These are phyloP conservation scores for Acacia concinna DNA, from an alignment of 331 rosid species.

Conservation along the genomic window DNA sequence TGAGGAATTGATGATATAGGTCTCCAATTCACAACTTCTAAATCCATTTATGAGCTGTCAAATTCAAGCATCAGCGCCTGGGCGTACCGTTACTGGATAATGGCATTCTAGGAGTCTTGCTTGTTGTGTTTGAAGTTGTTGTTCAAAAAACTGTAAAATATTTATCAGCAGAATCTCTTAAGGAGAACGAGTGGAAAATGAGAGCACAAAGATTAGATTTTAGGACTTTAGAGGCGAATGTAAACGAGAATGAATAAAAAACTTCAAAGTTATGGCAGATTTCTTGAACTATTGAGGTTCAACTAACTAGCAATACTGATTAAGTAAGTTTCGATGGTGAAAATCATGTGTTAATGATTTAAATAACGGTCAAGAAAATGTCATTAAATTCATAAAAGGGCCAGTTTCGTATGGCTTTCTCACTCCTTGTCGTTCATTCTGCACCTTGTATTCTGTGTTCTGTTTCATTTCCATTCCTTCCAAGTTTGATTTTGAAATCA, in stretches of 20 bases:
- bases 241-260: neutral
- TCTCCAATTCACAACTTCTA: neutral
- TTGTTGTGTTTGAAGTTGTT: neutral
- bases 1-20: neutral
- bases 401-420: conserved; percentile 8
- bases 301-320: neutral
- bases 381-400: neutral
- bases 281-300: neutral
- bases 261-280: neutral
- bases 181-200: neutral
- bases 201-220: neutral
- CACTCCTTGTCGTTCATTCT: conserved; percentile 1
- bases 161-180: neutral
- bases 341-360: neutral
- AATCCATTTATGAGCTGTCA: neutral
- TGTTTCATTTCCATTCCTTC: conserved; percentile 9
- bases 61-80: neutral
- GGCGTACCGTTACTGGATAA: neutral
- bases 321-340: neutral
- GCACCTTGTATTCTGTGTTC: neutral
- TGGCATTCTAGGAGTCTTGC: neutral
- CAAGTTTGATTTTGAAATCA: conserved; percentile 24
- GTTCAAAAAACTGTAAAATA: neutral
- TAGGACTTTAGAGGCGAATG: neutral
- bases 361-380: neutral